A percentile compares a stretch with the other conserved stretches of the same genome.
These are phyloP conservation scores for Podila clonocystis DNA, from an alignment of 192 early-diverging fungal species.

Conservation along the genomic window DNA sequence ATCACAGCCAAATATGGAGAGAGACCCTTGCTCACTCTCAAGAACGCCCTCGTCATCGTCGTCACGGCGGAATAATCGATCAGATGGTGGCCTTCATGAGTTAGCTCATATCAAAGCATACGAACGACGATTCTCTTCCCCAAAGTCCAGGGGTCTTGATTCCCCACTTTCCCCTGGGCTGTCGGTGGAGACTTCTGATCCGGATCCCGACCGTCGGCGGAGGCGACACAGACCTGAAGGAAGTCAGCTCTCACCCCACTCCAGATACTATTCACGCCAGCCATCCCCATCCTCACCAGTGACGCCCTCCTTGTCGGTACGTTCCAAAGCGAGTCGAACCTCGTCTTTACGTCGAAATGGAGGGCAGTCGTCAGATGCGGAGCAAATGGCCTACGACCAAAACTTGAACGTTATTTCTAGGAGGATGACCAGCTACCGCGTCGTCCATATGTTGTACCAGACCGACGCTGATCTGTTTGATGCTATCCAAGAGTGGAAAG, in stretches of 20 bases:
- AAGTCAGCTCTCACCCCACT: slow-evolving; percentile 7
- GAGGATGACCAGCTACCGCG: slow-evolving; percentile 38
- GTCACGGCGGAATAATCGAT: not conserved
- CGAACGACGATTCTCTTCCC: not conserved
- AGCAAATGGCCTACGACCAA: slow-evolving; percentile 14
- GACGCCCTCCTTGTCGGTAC: slow-evolving; percentile 7
- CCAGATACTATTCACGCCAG: not conserved
- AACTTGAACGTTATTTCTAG: slow-evolving; percentile 15
- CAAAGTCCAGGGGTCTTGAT: no score
- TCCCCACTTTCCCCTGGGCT: not conserved
- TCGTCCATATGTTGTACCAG: slow-evolving; percentile 33
- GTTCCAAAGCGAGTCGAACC: slow-evolving; percentile 3
- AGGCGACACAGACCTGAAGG: slow-evolving; percentile 4
- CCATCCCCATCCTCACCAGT: slow-evolving; percentile 13
- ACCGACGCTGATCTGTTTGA: slow-evolving; percentile 37
- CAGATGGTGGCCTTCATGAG: not conserved
- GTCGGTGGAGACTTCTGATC: not conserved
- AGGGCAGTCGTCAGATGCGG: not conserved
- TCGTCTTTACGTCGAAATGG: slow-evolving; percentile 18
- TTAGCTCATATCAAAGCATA: not conserved
- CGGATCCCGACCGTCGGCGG: not conserved
- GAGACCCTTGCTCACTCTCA: not conserved
- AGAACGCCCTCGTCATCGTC: not conserved
- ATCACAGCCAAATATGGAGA: not conserved
- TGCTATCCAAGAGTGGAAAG: slow-evolving; percentile 36